These are phyloP conservation scores for Aspergillus campestris DNA, from an alignment of 495 filamentous ascomycete genomes.

Conservation along the genomic window DNA sequence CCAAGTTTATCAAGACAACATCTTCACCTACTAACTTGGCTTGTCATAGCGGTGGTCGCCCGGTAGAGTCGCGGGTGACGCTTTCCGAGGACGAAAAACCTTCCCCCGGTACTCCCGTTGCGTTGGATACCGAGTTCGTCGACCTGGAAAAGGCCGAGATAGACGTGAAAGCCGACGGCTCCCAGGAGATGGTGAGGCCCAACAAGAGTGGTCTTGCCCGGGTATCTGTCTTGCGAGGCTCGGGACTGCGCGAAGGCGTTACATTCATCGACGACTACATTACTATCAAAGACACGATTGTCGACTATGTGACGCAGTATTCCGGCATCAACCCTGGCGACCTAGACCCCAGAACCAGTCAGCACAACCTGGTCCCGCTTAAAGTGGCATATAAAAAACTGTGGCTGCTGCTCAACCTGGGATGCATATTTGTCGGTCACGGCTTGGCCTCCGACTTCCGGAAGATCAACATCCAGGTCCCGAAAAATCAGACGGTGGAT, in stretches of 20 bases:
- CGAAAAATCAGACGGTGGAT: slow-evolving; percentile 83
- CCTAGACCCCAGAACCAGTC: slow-evolving; percentile 62
- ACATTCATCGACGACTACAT: slow-evolving; percentile 99
- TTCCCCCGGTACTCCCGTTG: slow-evolving; percentile 61
- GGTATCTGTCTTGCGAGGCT: slow-evolving; percentile 77
- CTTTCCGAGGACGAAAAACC: slow-evolving; percentile 62
- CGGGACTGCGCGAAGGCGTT: slow-evolving; percentile 62
- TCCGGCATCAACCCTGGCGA: slow-evolving; percentile 84
- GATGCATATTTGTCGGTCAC: slow-evolving; percentile 90
- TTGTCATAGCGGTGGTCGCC: slow-evolving; percentile 22
- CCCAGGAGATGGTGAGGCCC: slow-evolving; percentile 75
- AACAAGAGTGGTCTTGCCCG: slow-evolving; percentile 77
- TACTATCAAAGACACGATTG: slow-evolving; percentile 76
- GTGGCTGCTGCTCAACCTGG: slow-evolving; percentile 91
- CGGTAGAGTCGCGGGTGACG: slow-evolving; percentile 41
- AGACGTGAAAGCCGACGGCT: slow-evolving; percentile 85
- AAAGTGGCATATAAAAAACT: slow-evolving; percentile 96
- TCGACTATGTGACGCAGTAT: slow-evolving; percentile 89
- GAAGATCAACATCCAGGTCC: slow-evolving; percentile 94
- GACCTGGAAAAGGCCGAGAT: slow-evolving; percentile 83
- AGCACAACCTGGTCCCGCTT: slow-evolving; percentile 72
- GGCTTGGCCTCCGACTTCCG: slow-evolving; percentile 90
- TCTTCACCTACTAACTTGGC: neutral
- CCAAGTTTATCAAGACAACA: neutral
- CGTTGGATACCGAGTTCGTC: slow-evolving; percentile 94